Percentiles rank a stretch among this genome's conserved stretches.
Conservation (phyloP, 2,329 filamentous ascomycete species). For the Colletotrichum sp. region DNA sequence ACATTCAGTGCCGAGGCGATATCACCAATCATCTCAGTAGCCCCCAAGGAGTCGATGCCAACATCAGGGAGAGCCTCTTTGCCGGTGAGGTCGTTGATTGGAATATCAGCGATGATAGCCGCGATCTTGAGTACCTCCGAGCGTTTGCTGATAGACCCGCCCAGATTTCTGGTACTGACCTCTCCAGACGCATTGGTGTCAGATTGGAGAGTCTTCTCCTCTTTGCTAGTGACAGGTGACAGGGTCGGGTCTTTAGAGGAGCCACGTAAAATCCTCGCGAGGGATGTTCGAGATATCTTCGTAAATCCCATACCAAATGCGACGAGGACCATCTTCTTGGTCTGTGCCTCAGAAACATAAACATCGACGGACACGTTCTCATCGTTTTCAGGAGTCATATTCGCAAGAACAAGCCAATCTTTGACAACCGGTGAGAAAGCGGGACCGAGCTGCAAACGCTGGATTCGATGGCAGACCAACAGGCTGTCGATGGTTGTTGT, state of each 20-base stretch:
- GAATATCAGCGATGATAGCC: not conserved
- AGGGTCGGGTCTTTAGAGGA: not conserved
- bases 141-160: not conserved
- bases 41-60: not conserved
- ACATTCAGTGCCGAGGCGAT: not conserved
- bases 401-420: not conserved
- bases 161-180: fast-evolving
- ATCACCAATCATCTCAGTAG: not conserved
- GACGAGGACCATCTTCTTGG: not conserved
- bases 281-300: not conserved
- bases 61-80: not conserved
- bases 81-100: not conserved
- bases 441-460: not conserved
- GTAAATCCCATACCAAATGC: not conserved
- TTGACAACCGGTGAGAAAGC: not conserved
- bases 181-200: fast-evolving
- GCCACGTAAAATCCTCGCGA: not conserved
- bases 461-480: not conserved
- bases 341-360: not conserved
- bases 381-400: not conserved
- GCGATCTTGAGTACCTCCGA: not conserved
- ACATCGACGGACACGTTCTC: not conserved
- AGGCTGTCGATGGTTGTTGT: not conserved
- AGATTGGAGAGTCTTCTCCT: fast-evolving
- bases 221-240: fast-evolving